phyloP scores from a whole-genome alignment of 208 protist genomes.

The Leptomonas seymouri region DNA sequence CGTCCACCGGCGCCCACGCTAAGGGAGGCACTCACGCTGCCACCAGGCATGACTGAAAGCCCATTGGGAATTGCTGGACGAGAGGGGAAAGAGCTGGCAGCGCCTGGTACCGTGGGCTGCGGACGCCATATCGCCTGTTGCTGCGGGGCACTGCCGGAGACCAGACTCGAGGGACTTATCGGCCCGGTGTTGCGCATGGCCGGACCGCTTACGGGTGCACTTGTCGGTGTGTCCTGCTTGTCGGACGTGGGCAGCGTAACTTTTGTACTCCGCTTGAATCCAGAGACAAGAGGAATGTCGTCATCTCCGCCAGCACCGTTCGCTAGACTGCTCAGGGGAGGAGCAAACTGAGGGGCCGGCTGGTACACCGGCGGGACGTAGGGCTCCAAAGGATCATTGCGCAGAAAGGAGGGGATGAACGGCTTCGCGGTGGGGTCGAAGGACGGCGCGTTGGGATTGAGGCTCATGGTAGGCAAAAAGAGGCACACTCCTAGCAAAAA shows the following conservation, averaged over 20 bases:
- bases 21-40: slow-evolving; percentile 3
- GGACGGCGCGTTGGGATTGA: slow-evolving; percentile 64
- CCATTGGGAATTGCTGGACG: neutral
- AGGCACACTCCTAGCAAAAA: neutral
- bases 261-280: slow-evolving; percentile 30
- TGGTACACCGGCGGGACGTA: slow-evolving; percentile 27
- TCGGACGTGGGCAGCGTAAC: neutral
- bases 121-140: slow-evolving; percentile 20
- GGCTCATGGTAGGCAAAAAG: slow-evolving; percentile 28
- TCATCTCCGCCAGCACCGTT: slow-evolving; percentile 8
- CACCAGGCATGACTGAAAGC: neutral
- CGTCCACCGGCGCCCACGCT: slow-evolving; percentile 8
- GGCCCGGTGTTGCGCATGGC: neutral
- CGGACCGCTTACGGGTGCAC: neutral
- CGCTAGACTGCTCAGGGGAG: slow-evolving; percentile 18
- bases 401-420: slow-evolving; percentile 28
- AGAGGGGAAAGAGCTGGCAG: slow-evolving; percentile 16
- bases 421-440: slow-evolving; percentile 65
- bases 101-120: neutral
- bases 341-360: slow-evolving; percentile 26
- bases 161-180: neutral
- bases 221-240: slow-evolving; percentile 16
- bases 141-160: neutral
- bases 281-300: slow-evolving; percentile 35
- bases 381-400: slow-evolving; percentile 16